Conservation (phyloP, 1,284 basidiomycete species). For the Cystobasidium sp. region DNA sequence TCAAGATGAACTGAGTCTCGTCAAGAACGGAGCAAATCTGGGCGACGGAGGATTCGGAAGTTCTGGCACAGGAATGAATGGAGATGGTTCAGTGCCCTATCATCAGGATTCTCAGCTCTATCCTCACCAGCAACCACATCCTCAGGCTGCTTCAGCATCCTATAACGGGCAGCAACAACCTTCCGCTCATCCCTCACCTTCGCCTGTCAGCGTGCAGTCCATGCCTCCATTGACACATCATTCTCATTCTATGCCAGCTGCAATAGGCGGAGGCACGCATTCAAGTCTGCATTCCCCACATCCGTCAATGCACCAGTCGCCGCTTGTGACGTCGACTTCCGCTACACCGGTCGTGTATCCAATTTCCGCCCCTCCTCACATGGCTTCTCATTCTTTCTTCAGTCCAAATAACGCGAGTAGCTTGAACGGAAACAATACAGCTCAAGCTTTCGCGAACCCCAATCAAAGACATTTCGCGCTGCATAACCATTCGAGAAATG, state of each 20-base stretch:
- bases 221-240: slow-evolving; percentile 17
- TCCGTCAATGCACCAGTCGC: not conserved
- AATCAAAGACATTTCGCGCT: not conserved
- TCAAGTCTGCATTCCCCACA: not conserved
- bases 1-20: not conserved
- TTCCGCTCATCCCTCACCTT: not conserved
- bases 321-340: not conserved
- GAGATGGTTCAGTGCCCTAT: not conserved
- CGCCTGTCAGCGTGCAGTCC: slow-evolving; percentile 2
- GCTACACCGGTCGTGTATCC: not conserved
- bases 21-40: not conserved
- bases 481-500: not conserved
- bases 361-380: slow-evolving; percentile 19
- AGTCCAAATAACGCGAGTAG: not conserved
- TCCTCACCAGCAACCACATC: slow-evolving; percentile 3
- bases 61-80: too few relatives aligned
- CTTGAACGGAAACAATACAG: not conserved
- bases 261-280: not conserved
- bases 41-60: not conserved
- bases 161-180: not conserved
- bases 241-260: slow-evolving; percentile 14
- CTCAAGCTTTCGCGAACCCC: not conserved
- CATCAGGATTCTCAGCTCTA: not conserved
- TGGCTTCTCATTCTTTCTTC: slow-evolving; percentile 20
- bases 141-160: not conserved